A percentile compares a stretch with the other conserved stretches of the same genome.
These are phyloP conservation scores for Zygotorulaspora mrakii DNA, from an alignment of 1,139 yeast species.

Conservation along the genomic window DNA sequence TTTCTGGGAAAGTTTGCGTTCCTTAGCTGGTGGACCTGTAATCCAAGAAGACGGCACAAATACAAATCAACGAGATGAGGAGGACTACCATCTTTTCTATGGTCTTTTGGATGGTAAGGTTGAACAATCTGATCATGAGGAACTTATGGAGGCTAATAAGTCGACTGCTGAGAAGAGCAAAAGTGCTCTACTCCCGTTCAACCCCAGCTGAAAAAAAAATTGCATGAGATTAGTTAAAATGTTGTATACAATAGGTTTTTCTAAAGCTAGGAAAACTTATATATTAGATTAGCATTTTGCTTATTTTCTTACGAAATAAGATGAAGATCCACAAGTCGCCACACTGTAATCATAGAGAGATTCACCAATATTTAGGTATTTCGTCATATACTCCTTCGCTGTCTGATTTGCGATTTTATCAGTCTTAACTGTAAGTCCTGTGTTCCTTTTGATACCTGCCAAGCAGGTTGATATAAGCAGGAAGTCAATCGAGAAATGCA, in stretches of 20 bases:
- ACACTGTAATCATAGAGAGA: slow-evolving; percentile 70
- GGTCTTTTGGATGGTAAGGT: slow-evolving; percentile 13
- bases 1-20: slow-evolving; percentile 68
- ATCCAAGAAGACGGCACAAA: slow-evolving; percentile 19
- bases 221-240: not conserved
- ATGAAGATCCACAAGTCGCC: slow-evolving; percentile 66
- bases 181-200: slow-evolving; percentile 37
- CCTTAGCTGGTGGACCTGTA: slow-evolving; percentile 39
- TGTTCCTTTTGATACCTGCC: slow-evolving; percentile 85
- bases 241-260: not conserved
- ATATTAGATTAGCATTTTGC: not conserved
- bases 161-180: slow-evolving; percentile 8
- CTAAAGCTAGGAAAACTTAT: not conserved
- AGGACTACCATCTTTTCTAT: slow-evolving; percentile 24
- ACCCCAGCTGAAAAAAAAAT: slow-evolving; percentile 37
- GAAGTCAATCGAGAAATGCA: slow-evolving; percentile 71
- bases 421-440: slow-evolving; percentile 64
- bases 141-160: slow-evolving; percentile 3
- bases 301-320: slow-evolving; percentile 63
- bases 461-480: slow-evolving; percentile 74
- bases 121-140: slow-evolving; percentile 19
- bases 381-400: slow-evolving; percentile 54
- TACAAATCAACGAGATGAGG: slow-evolving; percentile 25
- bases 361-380: slow-evolving; percentile 84
- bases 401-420: slow-evolving; percentile 45